Base-by-base conservation (phyloP, 169 alveolate genomes). In the Plasmodium gallinaceum region DNA sequence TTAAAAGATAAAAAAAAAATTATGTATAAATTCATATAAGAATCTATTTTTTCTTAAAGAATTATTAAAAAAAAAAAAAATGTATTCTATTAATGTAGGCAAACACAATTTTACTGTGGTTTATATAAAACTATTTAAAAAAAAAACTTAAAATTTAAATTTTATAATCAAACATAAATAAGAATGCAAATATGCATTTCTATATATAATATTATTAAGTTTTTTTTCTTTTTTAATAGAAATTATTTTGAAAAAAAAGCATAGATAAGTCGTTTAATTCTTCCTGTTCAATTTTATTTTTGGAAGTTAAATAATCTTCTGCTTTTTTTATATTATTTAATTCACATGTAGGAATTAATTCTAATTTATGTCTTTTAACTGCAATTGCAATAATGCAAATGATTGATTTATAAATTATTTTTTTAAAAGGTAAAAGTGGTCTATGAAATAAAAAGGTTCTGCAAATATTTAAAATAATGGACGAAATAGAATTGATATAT, bases 351-450 rank as follows among this genome's bases (percentile, higher is more conserved):
- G 90, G 90, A 39, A 80, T 80, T 32, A 68, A 42, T 16, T 80
- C 83, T 16, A 22, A 64, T 46, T 80, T 80, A 51, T 80, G 54
- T 16, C 22, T 57, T 48, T 48, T 61, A 20, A 80, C 22, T 7
- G 90, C 85, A 42, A 42, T 16, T 5, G 72, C 72, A 60, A 86
- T 71, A 51, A 86, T 75, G 52, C 86, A 86, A 10, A 14, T 86
- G 24, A 86, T 69, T 18, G 92, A 86, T 42, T 70, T 64, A 52
- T 86, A 86, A n/a, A 86, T 37, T 12, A 58, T 7, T 70, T 86
- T 86, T 71, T 71, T 69, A 32, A 71, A 86, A 58, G 92, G 92
- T 7, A 86, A 43, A 12, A 86, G 42, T 0, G 92, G 92, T 51
- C 62, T 86, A 51, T 65, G 60, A 69, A 65, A 86, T 22, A 52